A percentile compares a stretch with the other conserved stretches of the same genome.
Evolutionary conservation across 257 asterid genomes (phyloP).

Genomic region (Coffea canephora): DNA sequence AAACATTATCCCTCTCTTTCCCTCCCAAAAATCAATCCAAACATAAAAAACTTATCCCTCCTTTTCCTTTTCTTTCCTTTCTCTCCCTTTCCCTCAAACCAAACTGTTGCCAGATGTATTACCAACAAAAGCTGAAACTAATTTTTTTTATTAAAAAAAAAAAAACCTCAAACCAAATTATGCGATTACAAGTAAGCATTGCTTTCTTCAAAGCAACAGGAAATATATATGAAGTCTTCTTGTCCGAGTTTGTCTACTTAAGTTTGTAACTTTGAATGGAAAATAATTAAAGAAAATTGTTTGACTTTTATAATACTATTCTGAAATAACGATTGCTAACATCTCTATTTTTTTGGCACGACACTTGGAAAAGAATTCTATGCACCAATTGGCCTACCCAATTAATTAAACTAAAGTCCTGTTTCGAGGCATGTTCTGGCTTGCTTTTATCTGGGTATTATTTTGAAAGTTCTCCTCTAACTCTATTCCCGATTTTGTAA

Average conservation of each 20-base stretch:
- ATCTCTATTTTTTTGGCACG: not conserved
- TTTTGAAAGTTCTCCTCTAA: not conserved
- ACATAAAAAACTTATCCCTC: too few relatives aligned
- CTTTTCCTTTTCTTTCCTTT: too few relatives aligned
- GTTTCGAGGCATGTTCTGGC: not conserved
- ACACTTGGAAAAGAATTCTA: too few relatives aligned
- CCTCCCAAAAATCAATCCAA: too few relatives aligned
- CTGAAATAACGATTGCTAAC: not conserved
- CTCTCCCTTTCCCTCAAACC: too few relatives aligned
- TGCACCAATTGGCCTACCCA: too few relatives aligned
- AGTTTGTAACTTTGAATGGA: not conserved
- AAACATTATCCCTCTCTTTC: too few relatives aligned
- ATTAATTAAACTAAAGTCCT: too few relatives aligned
- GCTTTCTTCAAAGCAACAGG: not conserved
- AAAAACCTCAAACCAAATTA: not conserved
- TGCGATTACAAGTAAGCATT: too few relatives aligned
- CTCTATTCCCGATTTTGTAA: not conserved
- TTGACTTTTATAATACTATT: not conserved
- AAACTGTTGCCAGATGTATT: not conserved
- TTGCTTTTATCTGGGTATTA: not conserved
- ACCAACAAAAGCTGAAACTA: not conserved
- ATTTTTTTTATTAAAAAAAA: too few relatives aligned
- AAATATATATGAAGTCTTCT: not conserved
- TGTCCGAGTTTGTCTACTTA: not conserved
- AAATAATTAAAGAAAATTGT: too few relatives aligned